These are phyloP conservation scores for Starmera quercuum DNA, from an alignment of 805 yeast genomes.

Conservation along the genomic window DNA sequence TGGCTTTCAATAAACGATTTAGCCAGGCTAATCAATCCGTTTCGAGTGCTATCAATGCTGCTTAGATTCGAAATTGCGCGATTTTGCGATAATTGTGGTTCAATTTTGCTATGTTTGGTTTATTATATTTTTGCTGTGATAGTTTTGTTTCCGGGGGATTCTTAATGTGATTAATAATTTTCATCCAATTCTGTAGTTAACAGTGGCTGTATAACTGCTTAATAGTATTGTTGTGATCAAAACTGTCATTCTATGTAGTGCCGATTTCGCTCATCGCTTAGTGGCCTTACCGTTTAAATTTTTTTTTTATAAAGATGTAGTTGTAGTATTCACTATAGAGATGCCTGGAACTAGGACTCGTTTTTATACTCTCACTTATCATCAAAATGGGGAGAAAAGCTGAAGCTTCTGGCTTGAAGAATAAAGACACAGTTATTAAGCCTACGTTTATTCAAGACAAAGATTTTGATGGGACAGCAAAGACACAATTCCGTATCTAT, in stretches of 20 bases:
- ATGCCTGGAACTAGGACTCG: no score
- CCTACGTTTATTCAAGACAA: slow-evolving; percentile 17
- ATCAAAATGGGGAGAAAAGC: background rate
- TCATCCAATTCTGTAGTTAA: no score
- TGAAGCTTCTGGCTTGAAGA: background rate
- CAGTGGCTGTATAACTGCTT: no score
- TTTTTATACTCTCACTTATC: no score
- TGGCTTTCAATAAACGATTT: slow-evolving; percentile 29
- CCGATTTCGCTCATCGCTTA: no score
- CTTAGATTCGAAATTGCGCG: background rate
- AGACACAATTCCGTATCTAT: slow-evolving; percentile 60
- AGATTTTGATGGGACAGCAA: background rate
- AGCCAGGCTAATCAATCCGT: slow-evolving; percentile 35
- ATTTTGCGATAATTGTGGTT: background rate
- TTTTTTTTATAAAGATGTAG: no score
- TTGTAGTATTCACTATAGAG: no score
- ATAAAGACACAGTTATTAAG: slow-evolving; percentile 7
- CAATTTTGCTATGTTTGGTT: background rate
- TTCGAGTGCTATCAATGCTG: slow-evolving; percentile 20
- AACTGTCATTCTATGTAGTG: no score
- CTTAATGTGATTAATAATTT: no score
- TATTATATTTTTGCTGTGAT: background rate
- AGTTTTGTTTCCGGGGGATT: background rate
- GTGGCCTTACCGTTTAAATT: no score
- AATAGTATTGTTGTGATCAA: no score